Base-by-base conservation (phyloP, 768 basidiomycete genomes). In the Lactarius sanguifluus region DNA sequence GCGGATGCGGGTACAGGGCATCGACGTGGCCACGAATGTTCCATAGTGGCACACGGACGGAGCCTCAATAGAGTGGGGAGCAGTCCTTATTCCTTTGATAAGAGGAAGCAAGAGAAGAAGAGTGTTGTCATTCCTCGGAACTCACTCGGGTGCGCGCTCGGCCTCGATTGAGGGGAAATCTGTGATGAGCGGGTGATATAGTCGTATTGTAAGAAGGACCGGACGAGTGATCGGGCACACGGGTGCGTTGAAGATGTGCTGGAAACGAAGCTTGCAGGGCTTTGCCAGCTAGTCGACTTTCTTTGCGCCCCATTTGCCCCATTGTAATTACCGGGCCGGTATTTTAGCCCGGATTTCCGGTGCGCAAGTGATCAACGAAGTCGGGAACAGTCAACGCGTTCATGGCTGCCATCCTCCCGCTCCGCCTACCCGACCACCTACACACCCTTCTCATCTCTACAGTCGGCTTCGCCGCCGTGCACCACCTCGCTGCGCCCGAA, bases 401-500 rank as follows among this genome's bases (percentile, higher is more conserved):
- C 36, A 66, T 66, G 64, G 59, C 67, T 9, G 45, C 67, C 6
- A 65, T 66, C 56, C 64, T 68, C 59, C 67, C 64, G 40, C 72
- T 65, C 40, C 80, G 83, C 62, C 81, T 92, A 57, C 80, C 83
- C 0, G 79, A 81, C 2, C 81, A 87, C 71, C 80, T 89, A 20
- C 79, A 83, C 40, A 80, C 82, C 2, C 78, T 91, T 59, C 73
- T 84, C 55, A 76, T 79, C 69, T 79, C 88, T 2, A 84, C 86
- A 72, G 67, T 82, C 32, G 79, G 80, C 62, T 92, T 91, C 73
- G 80, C 83, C 25, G 71, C 79, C 59, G 73, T 89, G 52, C 88
- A 92, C 69, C 76, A 82, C 63, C 79, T 83, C 45, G 57, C 88
- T 36, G 85, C 88, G 5, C 90, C 90, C 1, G 70, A 79, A 43